These are phyloP conservation scores for Fusarium anguioides DNA, from an alignment of 2,329 filamentous ascomycete species.

Conservation along the genomic window DNA sequence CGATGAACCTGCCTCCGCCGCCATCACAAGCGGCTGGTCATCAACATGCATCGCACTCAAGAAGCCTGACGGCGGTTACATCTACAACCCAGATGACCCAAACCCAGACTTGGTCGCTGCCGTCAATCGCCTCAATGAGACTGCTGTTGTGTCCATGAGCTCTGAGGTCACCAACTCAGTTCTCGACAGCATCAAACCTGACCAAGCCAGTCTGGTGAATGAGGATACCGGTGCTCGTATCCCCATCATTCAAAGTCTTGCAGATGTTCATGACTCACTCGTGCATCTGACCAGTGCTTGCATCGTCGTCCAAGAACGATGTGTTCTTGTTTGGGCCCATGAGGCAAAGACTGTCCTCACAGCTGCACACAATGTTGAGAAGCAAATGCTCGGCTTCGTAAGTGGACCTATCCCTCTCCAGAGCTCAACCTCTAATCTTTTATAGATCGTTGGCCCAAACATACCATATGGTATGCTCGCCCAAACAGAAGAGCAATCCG, in stretches of 20 bases:
- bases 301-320: conserved; percentile 38
- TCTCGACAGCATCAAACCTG: conserved; percentile 38
- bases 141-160: conserved; percentile 41
- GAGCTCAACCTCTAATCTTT: not conserved
- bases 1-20: conserved; percentile 35
- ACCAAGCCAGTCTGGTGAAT: conserved; percentile 29
- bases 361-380: conserved; percentile 42
- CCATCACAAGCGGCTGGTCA: conserved; percentile 42
- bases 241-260: conserved; percentile 34
- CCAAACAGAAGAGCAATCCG: conserved; percentile 39
- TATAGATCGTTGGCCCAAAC: conserved; percentile 40
- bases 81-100: conserved; percentile 38
- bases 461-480: conserved; percentile 40
- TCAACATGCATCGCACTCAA: conserved; percentile 43
- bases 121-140: conserved; percentile 34
- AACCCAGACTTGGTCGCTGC: conserved; percentile 38
- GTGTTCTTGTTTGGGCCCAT: conserved; percentile 42
- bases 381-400: conserved; percentile 42
- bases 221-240: conserved; percentile 41
- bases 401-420: not conserved
- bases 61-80: conserved; percentile 32
- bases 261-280: conserved; percentile 31
- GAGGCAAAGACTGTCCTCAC: conserved; percentile 39
- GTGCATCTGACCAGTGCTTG: conserved; percentile 35
- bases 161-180: conserved; percentile 40